A percentile compares a stretch with the other conserved stretches of the same genome.
Evolutionary conservation across 78 protist genomes (phyloP).

Genomic region (Dictyostelium purpureum): DNA sequence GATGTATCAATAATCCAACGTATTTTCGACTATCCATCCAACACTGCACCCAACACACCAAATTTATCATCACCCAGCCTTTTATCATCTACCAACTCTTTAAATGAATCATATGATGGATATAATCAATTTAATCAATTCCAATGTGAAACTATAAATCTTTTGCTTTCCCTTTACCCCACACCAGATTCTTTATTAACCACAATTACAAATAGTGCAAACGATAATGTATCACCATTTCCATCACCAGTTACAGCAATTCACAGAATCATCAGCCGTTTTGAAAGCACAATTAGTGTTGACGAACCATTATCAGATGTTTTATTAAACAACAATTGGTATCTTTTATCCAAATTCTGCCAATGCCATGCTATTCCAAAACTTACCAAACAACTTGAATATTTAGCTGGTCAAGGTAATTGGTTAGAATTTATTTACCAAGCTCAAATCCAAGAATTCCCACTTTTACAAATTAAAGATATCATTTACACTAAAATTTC

Average conservation of each 20-base stretch:
- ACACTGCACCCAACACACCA: neutral
- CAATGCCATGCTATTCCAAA: constrained; percentile 9
- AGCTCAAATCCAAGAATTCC: constrained; percentile 45
- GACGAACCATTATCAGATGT: constrained; percentile 1
- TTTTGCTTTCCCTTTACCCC: constrained; percentile 28
- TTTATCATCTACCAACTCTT: no score
- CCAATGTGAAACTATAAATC: constrained; percentile 13
- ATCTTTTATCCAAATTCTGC: constrained; percentile 28
- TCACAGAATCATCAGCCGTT: constrained; percentile 9
- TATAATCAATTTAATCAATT: neutral
- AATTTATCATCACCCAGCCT: neutral
- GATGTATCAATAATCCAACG: constrained; percentile 19
- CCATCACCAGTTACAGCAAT: constrained; percentile 29
- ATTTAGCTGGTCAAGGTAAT: constrained; percentile 12
- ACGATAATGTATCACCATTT: no score
- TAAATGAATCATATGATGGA: neutral
- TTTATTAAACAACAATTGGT: constrained; percentile 15
- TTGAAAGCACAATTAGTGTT: neutral
- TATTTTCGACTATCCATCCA: neutral
- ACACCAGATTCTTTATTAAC: constrained; percentile 12
- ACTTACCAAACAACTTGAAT: constrained; percentile 21
- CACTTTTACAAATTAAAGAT: constrained; percentile 13
- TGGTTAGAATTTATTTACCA: constrained; percentile 63
- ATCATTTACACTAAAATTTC: constrained; percentile 1
- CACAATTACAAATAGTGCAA: neutral